phyloP scores from a whole-genome alignment of 768 basidiomycete genomes.

The Dictyophora rubrovolvata region DNA sequence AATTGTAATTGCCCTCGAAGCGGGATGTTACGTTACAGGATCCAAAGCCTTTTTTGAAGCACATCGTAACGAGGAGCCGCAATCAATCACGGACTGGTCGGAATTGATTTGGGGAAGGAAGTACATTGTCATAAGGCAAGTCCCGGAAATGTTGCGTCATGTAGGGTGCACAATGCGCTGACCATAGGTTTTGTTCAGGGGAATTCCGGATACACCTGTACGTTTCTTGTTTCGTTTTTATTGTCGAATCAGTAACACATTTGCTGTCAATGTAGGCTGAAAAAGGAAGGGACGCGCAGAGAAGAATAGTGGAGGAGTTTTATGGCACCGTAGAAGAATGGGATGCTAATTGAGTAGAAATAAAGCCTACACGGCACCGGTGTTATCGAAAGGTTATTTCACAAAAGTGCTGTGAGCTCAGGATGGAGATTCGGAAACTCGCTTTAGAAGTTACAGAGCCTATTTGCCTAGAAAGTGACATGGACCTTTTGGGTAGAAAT shows the following conservation, averaged over 20 bases:
- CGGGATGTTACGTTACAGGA: conserved; percentile 73
- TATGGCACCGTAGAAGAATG: conserved; percentile 69
- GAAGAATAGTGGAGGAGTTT: conserved; percentile 74
- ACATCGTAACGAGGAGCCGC: conserved; percentile 28
- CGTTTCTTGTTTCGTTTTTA: conserved; percentile 14
- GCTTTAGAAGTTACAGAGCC: no score
- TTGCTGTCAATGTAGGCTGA: conserved; percentile 33
- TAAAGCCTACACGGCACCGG: neutral
- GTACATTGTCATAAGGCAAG: conserved; percentile 51
- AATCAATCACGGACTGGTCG: conserved; percentile 42
- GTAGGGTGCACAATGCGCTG: neutral
- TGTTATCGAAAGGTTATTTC: neutral
- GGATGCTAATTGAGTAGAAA: conserved; percentile 3
- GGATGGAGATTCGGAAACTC: no score
- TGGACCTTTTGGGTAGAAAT: no score
- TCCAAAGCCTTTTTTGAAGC: conserved; percentile 31
- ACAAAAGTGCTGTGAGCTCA: no score
- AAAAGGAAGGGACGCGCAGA: conserved; percentile 59
- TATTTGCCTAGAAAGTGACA: no score
- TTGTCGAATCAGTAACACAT: neutral
- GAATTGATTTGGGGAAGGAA: conserved; percentile 59
- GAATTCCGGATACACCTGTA: conserved; percentile 50
- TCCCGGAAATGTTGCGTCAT: neutral
- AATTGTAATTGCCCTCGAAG: conserved; percentile 82
- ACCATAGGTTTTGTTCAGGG: conserved; percentile 25